A percentile compares a stretch with the other conserved stretches of the same genome.
Evolutionary conservation across 108 stramenopile species (phyloP).

Genomic region (Discostella stelligeroides): DNA sequence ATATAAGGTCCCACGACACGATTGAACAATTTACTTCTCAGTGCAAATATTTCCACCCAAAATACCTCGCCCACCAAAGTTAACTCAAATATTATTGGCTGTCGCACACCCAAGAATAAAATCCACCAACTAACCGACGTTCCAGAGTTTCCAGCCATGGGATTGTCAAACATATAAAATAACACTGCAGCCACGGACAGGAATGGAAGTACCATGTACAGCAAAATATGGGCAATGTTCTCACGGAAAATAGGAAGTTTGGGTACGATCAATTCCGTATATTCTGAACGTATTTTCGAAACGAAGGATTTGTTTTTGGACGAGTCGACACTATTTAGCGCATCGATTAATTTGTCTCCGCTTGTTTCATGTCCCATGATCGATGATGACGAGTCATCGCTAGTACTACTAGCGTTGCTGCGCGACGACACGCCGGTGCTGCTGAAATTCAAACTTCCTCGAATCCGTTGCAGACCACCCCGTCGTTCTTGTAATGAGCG

Average conservation of each 20-base stretch:
- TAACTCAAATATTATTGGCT: slow-evolving; percentile 37
- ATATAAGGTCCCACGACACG: slow-evolving; percentile 42
- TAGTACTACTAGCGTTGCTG: neutral
- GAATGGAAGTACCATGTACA: slow-evolving; percentile 31
- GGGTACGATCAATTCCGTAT: slow-evolving; percentile 35
- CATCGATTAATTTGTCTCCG: slow-evolving; percentile 62
- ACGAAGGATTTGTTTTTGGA: slow-evolving; percentile 60
- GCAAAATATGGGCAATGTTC: slow-evolving; percentile 22
- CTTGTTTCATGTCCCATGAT: neutral
- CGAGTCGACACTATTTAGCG: slow-evolving; percentile 72
- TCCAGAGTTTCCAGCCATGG: slow-evolving; percentile 40
- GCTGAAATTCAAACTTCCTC: neutral
- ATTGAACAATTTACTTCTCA: slow-evolving; percentile 43
- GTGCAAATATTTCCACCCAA: slow-evolving; percentile 49
- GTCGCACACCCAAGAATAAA: slow-evolving; percentile 36
- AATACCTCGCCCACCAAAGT: slow-evolving; percentile 38
- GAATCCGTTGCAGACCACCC: neutral
- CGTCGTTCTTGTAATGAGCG: slow-evolving; percentile 2
- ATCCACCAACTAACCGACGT: slow-evolving; percentile 51
- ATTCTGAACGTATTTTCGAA: slow-evolving; percentile 56
- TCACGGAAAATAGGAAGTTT: slow-evolving; percentile 20
- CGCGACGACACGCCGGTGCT: neutral
- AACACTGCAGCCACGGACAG: slow-evolving; percentile 30
- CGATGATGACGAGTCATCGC: neutral
- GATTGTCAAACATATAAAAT: slow-evolving; percentile 51